Evolutionary conservation across 2,329 filamentous ascomycete genomes (phyloP), one percentile per base, ranked within the genome.

Genomic region (Aspergillus brasiliensis): DNA sequence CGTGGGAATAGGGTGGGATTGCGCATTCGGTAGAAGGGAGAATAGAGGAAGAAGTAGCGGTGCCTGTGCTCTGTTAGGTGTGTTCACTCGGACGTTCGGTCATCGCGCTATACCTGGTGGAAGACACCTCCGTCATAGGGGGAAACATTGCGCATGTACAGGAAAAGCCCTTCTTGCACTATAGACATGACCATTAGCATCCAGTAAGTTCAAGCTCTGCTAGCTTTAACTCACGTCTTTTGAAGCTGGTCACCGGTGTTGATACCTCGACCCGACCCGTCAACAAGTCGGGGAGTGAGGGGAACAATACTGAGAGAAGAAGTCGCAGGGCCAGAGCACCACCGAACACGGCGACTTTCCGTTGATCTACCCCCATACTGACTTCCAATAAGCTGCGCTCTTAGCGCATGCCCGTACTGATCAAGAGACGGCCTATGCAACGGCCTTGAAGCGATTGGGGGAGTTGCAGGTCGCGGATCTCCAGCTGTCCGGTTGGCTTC

Each of bases 221-320:
- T 17, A 55, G 11, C 15, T n/a, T 31, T 5, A 13, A 78, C 89
- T 77, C 83, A 96, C 93, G 82, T 86, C 95, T 87, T 82, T 98
- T 98, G 85, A 97, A 99, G 84, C 94, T 97, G 69, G 92, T 97
- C 49, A 98, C 90, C 40, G 95, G 94, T 21, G 95, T 99, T 47
- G 95, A 97, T 71, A 99, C 90, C 82, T 99, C 95, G 70, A 97
- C 95, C 73, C 95, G 90, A 65, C 90, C 91, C 19, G 92, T 95
- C 63, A 99, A 83, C 63, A 97, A 83, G 74, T 92, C 88, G 55
- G 94, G 91, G 42, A 99, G 83, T 38, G 86, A 86, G 63, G 95
- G 93, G 73, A 97, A 97, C 59, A 88, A 82, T 60, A 88, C 82
- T 74, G 92, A 93, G 56, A 98, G 85, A 58, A 91, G 79, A 61